phyloP scores from a whole-genome alignment of 2,329 filamentous ascomycete species.

The Mycocentrospora acerina region DNA sequence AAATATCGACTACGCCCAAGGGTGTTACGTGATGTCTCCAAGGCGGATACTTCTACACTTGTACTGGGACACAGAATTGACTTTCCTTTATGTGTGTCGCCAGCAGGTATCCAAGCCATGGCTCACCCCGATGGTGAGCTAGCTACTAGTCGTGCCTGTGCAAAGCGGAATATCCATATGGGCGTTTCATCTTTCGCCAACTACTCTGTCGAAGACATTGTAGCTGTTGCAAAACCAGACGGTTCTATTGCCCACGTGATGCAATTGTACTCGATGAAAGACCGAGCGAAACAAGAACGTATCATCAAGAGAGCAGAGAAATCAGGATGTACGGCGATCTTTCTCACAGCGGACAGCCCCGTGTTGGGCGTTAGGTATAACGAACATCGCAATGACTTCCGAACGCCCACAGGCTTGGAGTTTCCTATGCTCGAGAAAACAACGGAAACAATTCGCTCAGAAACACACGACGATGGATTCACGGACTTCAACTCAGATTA shows the following conservation, averaged over 20 bases:
- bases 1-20: slow-evolving; percentile 34
- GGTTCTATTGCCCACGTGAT: slow-evolving; percentile 47
- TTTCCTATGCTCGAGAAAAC: slow-evolving; percentile 45
- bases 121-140: slow-evolving; percentile 66
- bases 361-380: slow-evolving; percentile 56
- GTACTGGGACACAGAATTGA: slow-evolving; percentile 37
- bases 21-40: slow-evolving; percentile 36
- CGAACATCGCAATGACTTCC: slow-evolving; percentile 57
- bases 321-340: slow-evolving; percentile 52
- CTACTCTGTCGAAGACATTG: slow-evolving; percentile 66
- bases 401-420: slow-evolving; percentile 46
- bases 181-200: slow-evolving; percentile 57
- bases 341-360: slow-evolving; percentile 58
- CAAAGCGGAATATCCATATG: slow-evolving; percentile 61
- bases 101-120: slow-evolving; percentile 65
- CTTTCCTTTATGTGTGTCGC: slow-evolving; percentile 46
- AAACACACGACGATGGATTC: slow-evolving; percentile 18
- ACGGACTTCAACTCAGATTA: slow-evolving; percentile 39
- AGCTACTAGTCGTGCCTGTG: slow-evolving; percentile 61
- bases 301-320: not conserved
- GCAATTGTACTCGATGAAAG: slow-evolving; percentile 57
- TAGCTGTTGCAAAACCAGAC: slow-evolving; percentile 51
- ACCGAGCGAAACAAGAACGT: slow-evolving; percentile 32
- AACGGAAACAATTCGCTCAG: slow-evolving; percentile 19
- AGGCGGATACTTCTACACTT: slow-evolving; percentile 17